phyloP scores from a whole-genome alignment of 805 yeast genomes.

The Candida golubevii region DNA sequence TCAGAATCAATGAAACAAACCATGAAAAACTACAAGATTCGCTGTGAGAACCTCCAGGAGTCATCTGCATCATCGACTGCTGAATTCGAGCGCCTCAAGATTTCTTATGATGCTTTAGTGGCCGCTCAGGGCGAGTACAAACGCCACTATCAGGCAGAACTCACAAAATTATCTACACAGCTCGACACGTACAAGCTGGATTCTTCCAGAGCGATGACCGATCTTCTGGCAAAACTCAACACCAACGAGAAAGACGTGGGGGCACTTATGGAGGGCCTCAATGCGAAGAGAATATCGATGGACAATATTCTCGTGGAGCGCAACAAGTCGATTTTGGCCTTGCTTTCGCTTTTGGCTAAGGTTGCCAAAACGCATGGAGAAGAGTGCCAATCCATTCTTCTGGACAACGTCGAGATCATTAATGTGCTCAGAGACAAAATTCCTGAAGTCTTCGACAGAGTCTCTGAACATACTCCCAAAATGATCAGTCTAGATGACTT shows the following conservation, averaged over 20 bases:
- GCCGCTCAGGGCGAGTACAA: conserved; percentile 51
- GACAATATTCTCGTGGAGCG: conserved; percentile 47
- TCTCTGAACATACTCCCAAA: conserved; percentile 24
- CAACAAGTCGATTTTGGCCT: conserved; percentile 40
- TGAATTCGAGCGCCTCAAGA: conserved; percentile 54
- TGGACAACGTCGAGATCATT: conserved; percentile 45
- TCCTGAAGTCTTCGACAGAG: conserved; percentile 32
- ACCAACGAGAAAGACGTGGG: conserved; percentile 47
- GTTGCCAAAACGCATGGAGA: conserved; percentile 47
- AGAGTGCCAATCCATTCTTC: conserved; percentile 41
- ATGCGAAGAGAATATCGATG: conserved; percentile 44
- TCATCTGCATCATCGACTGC: conserved; percentile 41
- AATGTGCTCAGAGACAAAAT: conserved; percentile 32
- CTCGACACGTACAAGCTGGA: conserved; percentile 36
- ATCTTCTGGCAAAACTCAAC: conserved; percentile 34
- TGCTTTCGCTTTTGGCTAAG: conserved; percentile 40
- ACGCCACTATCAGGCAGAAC: conserved; percentile 42
- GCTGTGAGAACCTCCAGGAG: conserved; percentile 46
- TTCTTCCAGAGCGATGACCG: conserved; percentile 30
- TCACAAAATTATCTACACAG: conserved; percentile 33
- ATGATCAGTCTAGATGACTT: conserved; percentile 33
- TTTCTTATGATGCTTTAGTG: conserved; percentile 55
- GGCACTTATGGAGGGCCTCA: conserved; percentile 45
- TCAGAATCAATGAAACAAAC: conserved; percentile 48
- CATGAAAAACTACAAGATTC: conserved; percentile 45